These are phyloP conservation scores for Salvia rosmarinus DNA, from an alignment of 257 asterid species.

Conservation along the genomic window DNA sequence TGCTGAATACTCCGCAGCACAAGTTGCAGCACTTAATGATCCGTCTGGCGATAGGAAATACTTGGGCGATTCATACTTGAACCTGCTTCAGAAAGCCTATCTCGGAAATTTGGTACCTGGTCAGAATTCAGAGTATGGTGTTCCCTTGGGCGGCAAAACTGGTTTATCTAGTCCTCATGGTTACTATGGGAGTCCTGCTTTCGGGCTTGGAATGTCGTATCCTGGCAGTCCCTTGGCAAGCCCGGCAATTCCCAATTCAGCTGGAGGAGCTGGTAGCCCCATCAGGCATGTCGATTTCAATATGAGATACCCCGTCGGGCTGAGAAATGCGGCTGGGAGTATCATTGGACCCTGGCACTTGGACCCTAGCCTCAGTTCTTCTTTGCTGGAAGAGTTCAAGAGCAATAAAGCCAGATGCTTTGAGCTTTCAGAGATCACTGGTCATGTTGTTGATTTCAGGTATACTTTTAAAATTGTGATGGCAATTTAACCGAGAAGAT, in stretches of 20 bases:
- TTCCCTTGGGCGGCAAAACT: constrained; percentile 52
- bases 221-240: constrained; percentile 84
- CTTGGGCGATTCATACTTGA: constrained; percentile 68
- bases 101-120: constrained; percentile 64
- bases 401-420: constrained; percentile 85
- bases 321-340: constrained; percentile 73
- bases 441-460: constrained; percentile 98
- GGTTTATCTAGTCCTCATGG: constrained; percentile 73
- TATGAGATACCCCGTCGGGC: constrained; percentile 64
- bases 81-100: constrained; percentile 86
- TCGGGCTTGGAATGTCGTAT: constrained; percentile 73
- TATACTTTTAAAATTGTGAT: constrained; percentile 24
- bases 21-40: constrained; percentile 68
- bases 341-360: constrained; percentile 81
- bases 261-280: constrained; percentile 82
- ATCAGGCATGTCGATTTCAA: constrained; percentile 76
- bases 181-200: constrained; percentile 67
- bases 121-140: constrained; percentile 75
- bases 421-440: constrained; percentile 88
- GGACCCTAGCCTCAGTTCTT: constrained; percentile 66
- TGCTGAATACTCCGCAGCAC: constrained; percentile 76
- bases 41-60: constrained; percentile 69
- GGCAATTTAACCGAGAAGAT: neutral
- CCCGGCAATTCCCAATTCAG: constrained; percentile 62
- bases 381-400: constrained; percentile 93